Conservation (phyloP, 164 flowering plant genomes). For the Taxillus chinensis region DNA sequence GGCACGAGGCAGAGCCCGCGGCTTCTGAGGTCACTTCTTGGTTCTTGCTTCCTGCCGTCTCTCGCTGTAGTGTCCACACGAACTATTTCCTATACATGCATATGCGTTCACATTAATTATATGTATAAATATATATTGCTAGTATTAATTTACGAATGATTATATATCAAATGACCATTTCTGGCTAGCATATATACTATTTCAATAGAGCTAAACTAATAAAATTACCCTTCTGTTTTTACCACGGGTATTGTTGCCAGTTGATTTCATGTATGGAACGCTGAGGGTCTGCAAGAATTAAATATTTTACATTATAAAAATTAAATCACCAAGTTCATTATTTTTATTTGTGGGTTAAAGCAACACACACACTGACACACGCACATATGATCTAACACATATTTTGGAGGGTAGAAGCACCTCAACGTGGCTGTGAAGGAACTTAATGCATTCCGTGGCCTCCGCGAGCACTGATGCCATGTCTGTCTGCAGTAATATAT, state of each 20-base stretch:
- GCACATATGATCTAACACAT: too few relatives aligned
- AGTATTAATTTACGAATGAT: too few relatives aligned
- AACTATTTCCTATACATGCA: too few relatives aligned
- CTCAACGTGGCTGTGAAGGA: slow-evolving; percentile 92
- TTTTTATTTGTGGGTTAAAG: too few relatives aligned
- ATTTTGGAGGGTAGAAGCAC: slow-evolving; percentile 20
- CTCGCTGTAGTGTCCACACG: not conserved
- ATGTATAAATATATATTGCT: too few relatives aligned
- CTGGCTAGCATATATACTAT: too few relatives aligned
- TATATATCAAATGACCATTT: too few relatives aligned
- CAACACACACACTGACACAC: too few relatives aligned
- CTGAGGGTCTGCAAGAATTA: slow-evolving; percentile 67
- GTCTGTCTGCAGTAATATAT: slow-evolving; percentile 62
- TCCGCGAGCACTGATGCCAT: slow-evolving; percentile 95
- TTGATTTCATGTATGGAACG: slow-evolving; percentile 83
- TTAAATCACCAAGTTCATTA: too few relatives aligned
- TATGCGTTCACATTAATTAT: too few relatives aligned
- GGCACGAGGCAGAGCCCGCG: slow-evolving; percentile 89
- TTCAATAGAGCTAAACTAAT: too few relatives aligned
- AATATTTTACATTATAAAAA: not conserved
- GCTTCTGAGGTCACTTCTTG: slow-evolving; percentile 52
- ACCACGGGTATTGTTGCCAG: slow-evolving; percentile 22
- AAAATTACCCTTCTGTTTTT: too few relatives aligned
- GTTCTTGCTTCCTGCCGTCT: slow-evolving; percentile 22
- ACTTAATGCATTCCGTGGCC: slow-evolving; percentile 93